A percentile compares a stretch with the other conserved stretches of the same genome.
phyloP scores from a whole-genome alignment of 768 basidiomycete species.

The Mycena sanguinolenta region DNA sequence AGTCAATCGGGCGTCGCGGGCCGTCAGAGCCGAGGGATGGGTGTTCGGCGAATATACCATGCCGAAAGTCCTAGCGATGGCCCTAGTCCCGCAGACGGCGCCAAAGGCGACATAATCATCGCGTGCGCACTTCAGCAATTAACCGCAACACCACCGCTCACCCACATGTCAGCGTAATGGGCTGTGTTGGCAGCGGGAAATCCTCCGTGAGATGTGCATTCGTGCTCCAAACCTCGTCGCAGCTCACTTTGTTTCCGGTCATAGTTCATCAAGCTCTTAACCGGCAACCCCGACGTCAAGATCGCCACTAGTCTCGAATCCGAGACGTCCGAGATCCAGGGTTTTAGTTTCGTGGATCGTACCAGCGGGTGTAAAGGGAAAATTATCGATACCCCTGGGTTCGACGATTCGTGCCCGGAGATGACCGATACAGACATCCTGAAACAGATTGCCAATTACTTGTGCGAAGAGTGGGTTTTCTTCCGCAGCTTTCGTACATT shows the following conservation, averaged over 20 bases:
- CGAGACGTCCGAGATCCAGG: conserved; percentile 4
- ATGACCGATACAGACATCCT: too few species aligned
- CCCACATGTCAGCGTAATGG: conserved; percentile 3
- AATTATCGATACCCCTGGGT: too few species aligned
- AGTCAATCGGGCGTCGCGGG: too few species aligned
- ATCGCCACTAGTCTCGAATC: conserved; percentile 8
- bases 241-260: too few species aligned
- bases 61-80: neutral
- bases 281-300: neutral
- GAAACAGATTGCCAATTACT: conserved; percentile 47
- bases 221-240: neutral
- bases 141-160: neutral
- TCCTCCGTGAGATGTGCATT: conserved; percentile 1
- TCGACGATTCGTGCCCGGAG: too few species aligned
- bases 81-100: too few species aligned
- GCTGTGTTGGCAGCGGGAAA: conserved; percentile 5
- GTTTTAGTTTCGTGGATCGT: conserved; percentile 10
- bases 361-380: conserved; percentile 33
- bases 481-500: neutral
- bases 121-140: conserved; percentile 8
- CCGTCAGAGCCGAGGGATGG: too few species aligned
- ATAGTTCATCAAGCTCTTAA: conserved; percentile 43
- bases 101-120: conserved; percentile 2
- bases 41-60: too few species aligned
- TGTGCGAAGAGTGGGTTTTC: conserved; percentile 13